Base-by-base conservation (phyloP, 2,329 filamentous ascomycete genomes). In the Penicillium hesseltinei region DNA sequence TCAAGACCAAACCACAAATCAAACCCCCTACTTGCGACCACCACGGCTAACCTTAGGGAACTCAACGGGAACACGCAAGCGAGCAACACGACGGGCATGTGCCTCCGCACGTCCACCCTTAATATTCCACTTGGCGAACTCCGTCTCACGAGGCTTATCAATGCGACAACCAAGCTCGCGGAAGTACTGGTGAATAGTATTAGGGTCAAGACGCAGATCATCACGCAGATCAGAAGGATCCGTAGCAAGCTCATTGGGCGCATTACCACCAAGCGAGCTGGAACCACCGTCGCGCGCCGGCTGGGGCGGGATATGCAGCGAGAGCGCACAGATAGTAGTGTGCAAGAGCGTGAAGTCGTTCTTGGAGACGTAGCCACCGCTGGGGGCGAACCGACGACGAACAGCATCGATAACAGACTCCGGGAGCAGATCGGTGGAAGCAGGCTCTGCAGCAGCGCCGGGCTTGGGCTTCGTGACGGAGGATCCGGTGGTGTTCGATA, bases 1-100 rank as follows among this genome's bases (percentile, higher is more conserved):
- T 38, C 46, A 55, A 46, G 50, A 56, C 51, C 35, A 51, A 56
- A 43, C 21, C 38, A 19, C 36, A 58, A 58, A 45, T 43, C 46
- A 42, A 54, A 5, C 4, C 36, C 36, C 35, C 61, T 66, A 66
- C 58, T 68, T 68, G 46, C 69, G 69, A 59, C 70, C 75, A 60
- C 70, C 73, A 64, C 70, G 76, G 69, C 67, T 77, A 47, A 77
- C 71, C 77, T 88, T 92, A 1, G 93, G 94, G 72, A 97, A 97
- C 58, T 87, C 82, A 46, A 97, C 78, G 3, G 94, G 94, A 61
- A 97, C 74, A 66, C 82, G 84, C 67, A 97, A 77, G 65, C 86
- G 86, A 13, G 89, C 92, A 49, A 92, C 77, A 58, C 82, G 76
- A 51, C 70, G 72, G 10, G 73, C 71, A 21, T 75, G 73, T 4